Evolutionary conservation across 1,284 basidiomycete genomes (phyloP), one percentile per base, ranked within the genome.

Genomic region (Tilletia walkeri): DNA sequence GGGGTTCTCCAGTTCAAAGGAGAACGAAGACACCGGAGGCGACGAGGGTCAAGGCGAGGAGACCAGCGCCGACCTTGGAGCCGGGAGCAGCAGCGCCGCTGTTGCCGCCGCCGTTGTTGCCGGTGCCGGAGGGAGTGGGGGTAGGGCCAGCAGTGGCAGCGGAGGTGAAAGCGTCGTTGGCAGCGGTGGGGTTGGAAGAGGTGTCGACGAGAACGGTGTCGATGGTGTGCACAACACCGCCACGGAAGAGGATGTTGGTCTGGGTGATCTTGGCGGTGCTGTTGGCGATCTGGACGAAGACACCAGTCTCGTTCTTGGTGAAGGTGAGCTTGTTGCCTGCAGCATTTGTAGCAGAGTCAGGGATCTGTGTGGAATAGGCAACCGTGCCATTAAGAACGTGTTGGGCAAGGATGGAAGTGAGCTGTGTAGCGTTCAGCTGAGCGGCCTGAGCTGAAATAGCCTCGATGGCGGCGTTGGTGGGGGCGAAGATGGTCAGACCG

Each of bases 401-500:
- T 49, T 76, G 70, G 54, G 73, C 66, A n/a, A 67, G 66, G 9
- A 72, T 70, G 38, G 65, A 68, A 14, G n/a, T n/a, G 72, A 91
- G 90, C 80, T 91, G 91, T 45, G 61, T 61, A 18, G 20, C 10
- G 59, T 85, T 81, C 12, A 90, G 75, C 1, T 91, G 75, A n/a
- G 84, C 85, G 1, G 76, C 65, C 0, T 88, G 86, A 12, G 76
- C 68, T 77, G 90, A 90, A 34, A 85, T 83, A 41, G 67, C 30
- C 70, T 71, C 54, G 65, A 75, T 72, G 54, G 76, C 75, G 66
- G 70, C 66, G 72, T 82, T 72, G 39, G 70, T 80, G 2, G 91
- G 91, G 0, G 89, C 88, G 80, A 92, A 92, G 65, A 92, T 78
- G 0, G 91, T 92, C 72, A 90, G 86, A 3, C 90, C 91, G n/a